These are phyloP conservation scores for Oryza punctata DNA, from an alignment of 176 grass and related monocot species.

Conservation along the genomic window DNA sequence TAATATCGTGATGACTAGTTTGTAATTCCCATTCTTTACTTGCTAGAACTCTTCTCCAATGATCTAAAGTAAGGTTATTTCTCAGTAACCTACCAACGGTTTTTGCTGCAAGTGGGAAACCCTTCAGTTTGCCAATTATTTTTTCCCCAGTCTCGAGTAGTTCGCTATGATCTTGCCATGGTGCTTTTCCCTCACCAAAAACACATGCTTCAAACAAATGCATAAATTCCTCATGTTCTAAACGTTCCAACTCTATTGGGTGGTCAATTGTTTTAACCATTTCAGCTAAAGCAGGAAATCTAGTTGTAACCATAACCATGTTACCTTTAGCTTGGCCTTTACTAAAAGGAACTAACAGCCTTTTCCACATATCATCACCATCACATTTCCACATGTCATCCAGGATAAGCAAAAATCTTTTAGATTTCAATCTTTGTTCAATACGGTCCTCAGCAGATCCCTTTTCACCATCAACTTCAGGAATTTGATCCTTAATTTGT, in stretches of 20 bases:
- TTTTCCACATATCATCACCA: not conserved
- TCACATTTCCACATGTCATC: no score
- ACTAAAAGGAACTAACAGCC: not conserved
- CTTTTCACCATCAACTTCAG: no score
- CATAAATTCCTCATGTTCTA: conserved; percentile 8
- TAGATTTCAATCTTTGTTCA: no score
- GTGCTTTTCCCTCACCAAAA: not conserved
- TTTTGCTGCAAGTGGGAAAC: not conserved
- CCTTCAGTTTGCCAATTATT: conserved; percentile 2
- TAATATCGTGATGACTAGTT: not conserved
- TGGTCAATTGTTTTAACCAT: not conserved
- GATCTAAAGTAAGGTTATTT: not conserved
- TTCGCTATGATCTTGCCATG: not conserved
- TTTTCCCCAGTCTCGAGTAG: not conserved
- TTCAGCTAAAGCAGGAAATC: not conserved
- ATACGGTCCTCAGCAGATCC: no score
- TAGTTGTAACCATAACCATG: not conserved
- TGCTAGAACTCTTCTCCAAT: conserved; percentile 23
- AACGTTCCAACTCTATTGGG: conserved; percentile 9
- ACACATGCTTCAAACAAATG: conserved; percentile 2
- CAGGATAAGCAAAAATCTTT: no score
- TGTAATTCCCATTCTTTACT: conserved; percentile 35
- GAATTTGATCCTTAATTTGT: no score
- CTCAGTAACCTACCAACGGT: no score
- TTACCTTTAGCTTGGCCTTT: not conserved